Percentiles rank a stretch among this genome's conserved stretches.
These are phyloP conservation scores for Verbascum thapsus DNA, from an alignment of 257 asterid genomes.

Conservation along the genomic window DNA sequence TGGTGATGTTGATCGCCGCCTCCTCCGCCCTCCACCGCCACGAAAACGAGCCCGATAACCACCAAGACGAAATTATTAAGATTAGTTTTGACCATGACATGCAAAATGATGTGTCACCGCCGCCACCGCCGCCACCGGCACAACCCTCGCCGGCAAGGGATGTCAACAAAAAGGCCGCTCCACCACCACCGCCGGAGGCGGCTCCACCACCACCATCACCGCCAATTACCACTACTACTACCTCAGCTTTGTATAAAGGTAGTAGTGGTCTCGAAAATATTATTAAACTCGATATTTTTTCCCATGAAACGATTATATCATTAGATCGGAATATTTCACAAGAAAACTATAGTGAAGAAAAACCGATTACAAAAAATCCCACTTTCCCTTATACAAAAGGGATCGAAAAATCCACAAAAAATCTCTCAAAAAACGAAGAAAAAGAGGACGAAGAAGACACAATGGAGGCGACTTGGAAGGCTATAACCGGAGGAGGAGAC, in stretches of 20 bases:
- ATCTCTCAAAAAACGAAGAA: background rate
- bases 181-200: background rate
- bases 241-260: background rate
- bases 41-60: slow-evolving; percentile 5
- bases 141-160: slow-evolving; percentile 13
- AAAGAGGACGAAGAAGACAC: slow-evolving; percentile 36
- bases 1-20: slow-evolving; percentile 41
- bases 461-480: slow-evolving; percentile 71
- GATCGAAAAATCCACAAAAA: background rate
- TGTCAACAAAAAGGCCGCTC: background rate
- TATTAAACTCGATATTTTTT: no score
- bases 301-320: no score
- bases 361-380: no score
- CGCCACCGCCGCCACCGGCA: slow-evolving; percentile 27
- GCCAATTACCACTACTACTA: background rate
- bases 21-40: slow-evolving; percentile 40
- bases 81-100: slow-evolving; percentile 11
- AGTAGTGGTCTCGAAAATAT: background rate
- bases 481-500: slow-evolving; percentile 42
- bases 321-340: background rate
- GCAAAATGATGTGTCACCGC: slow-evolving; percentile 20
- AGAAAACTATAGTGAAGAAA: background rate
- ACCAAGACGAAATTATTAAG: background rate
- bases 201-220: background rate
- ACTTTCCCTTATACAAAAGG: no score